Conservation (phyloP, 768 basidiomycete genomes). For the Phylloporus rhodoxanthus region DNA sequence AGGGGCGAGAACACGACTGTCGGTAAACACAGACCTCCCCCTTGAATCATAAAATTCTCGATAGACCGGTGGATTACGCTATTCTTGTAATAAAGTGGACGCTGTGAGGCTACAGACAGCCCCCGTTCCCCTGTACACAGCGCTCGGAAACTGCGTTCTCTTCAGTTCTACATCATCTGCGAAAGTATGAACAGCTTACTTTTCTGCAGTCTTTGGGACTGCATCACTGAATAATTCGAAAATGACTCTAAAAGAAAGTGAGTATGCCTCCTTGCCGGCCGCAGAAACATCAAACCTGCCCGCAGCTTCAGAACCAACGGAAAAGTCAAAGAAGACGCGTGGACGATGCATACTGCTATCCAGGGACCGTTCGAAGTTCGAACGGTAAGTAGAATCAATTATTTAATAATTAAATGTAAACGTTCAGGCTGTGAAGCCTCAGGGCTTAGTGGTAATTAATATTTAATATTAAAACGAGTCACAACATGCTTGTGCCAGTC, state of each 20-base stretch:
- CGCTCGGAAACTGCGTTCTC: conserved; percentile 61
- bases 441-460: no score
- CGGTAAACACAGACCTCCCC: conserved; percentile 48
- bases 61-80: conserved; percentile 76
- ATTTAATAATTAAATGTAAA: no score
- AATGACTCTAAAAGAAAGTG: conserved; percentile 43
- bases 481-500: no score
- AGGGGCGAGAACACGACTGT: not conserved
- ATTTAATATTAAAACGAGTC: not conserved
- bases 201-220: conserved; percentile 73
- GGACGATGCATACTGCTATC: conserved; percentile 41
- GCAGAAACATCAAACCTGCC: conserved; percentile 45
- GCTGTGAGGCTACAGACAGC: conserved; percentile 51
- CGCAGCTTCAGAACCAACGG: conserved; percentile 40
- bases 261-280: conserved; percentile 3
- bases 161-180: conserved; percentile 6
- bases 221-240: conserved; percentile 73
- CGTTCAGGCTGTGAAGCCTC: no score
- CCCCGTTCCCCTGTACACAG: conserved; percentile 87
- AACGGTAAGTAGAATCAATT: no score
- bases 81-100: conserved; percentile 79
- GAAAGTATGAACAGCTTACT: conserved; percentile 41
- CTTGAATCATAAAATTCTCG: conserved; percentile 74
- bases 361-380: not conserved
- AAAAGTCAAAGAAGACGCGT: conserved; percentile 67